A percentile compares a stretch with the other conserved stretches of the same genome.
Conservation (phyloP, 108 stramenopile species). For the Cyclotella atomus region DNA sequence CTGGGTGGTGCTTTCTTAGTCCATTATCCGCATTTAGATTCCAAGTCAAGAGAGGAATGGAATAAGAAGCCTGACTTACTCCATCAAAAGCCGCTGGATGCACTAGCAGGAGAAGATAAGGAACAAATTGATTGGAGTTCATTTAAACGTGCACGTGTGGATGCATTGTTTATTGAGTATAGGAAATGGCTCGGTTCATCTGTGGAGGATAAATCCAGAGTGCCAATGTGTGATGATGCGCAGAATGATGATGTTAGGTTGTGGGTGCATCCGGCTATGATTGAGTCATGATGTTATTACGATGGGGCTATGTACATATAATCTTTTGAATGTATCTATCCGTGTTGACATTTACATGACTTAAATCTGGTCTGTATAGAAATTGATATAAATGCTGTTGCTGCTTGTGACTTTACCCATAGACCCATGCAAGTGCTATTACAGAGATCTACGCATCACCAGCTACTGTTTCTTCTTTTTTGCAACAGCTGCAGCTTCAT, state of each 20-base stretch:
- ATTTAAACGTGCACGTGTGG: slow-evolving; percentile 75
- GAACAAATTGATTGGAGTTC: slow-evolving; percentile 41
- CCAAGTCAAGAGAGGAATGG: slow-evolving; percentile 64
- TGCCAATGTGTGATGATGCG: slow-evolving; percentile 59
- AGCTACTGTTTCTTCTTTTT: not conserved
- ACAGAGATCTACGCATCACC: too few relatives aligned
- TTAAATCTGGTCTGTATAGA: too few relatives aligned
- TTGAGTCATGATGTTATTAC: not conserved
- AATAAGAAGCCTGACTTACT: slow-evolving; percentile 63
- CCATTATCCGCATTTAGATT: slow-evolving; percentile 87
- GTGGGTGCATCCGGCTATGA: slow-evolving; percentile 53
- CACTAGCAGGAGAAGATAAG: slow-evolving; percentile 8
- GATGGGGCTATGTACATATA: not conserved
- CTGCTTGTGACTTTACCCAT: too few relatives aligned
- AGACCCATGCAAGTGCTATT: too few relatives aligned
- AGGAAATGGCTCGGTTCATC: slow-evolving; percentile 61
- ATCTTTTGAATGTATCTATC: not conserved
- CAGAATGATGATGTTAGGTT: slow-evolving; percentile 76
- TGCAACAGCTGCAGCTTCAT: slow-evolving; percentile 34
- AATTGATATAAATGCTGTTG: too few relatives aligned
- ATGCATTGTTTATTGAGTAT: slow-evolving; percentile 75
- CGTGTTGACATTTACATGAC: too few relatives aligned
- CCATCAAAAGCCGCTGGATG: not conserved
- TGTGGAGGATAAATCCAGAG: slow-evolving; percentile 52
- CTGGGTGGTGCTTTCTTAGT: slow-evolving; percentile 72